phyloP scores from a whole-genome alignment of 352 stramenopile species.

The Pythium insidiosum region DNA sequence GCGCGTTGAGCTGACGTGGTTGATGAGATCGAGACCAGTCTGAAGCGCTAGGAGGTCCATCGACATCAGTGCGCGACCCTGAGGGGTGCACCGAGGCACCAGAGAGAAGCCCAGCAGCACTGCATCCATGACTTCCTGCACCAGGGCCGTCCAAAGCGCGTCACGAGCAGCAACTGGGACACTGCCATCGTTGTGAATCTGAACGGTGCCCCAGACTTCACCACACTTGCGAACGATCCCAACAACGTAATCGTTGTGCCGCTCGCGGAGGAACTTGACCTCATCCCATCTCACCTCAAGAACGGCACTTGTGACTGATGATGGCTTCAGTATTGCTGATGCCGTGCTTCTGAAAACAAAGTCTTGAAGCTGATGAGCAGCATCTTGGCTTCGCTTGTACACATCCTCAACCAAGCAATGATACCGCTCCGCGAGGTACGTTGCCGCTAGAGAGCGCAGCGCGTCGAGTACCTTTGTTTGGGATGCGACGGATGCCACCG shows the following conservation, averaged over 20 bases:
- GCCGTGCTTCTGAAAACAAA: slow-evolving; percentile 61
- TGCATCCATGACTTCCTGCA: slow-evolving; percentile 83
- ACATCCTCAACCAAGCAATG: slow-evolving; percentile 64
- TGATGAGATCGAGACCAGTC: slow-evolving; percentile 75
- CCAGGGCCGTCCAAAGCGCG: slow-evolving; percentile 72
- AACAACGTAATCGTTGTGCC: slow-evolving; percentile 76
- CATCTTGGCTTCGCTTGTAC: slow-evolving; percentile 40
- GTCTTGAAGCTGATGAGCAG: slow-evolving; percentile 37
- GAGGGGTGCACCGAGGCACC: slow-evolving; percentile 87
- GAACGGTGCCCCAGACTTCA: slow-evolving; percentile 63
- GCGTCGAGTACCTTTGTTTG: slow-evolving; percentile 57
- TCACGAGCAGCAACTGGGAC: slow-evolving; percentile 64
- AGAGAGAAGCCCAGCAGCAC: slow-evolving; percentile 89
- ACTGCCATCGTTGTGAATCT: slow-evolving; percentile 54
- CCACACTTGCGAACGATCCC: slow-evolving; percentile 73
- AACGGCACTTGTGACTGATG: too few species aligned
- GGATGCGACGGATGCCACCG: slow-evolving; percentile 48
- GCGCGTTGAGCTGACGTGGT: slow-evolving; percentile 49
- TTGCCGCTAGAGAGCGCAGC: slow-evolving; percentile 53
- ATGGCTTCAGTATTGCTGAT: too few species aligned
- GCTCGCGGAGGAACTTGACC: slow-evolving; percentile 52
- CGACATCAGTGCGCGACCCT: slow-evolving; percentile 94
- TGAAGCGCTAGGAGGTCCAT: slow-evolving; percentile 93
- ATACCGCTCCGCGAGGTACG: slow-evolving; percentile 58
- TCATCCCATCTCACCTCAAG: slow-evolving; percentile 48